phyloP scores from a whole-genome alignment of 1,284 basidiomycete genomes.

The Chalciporus sp. region DNA sequence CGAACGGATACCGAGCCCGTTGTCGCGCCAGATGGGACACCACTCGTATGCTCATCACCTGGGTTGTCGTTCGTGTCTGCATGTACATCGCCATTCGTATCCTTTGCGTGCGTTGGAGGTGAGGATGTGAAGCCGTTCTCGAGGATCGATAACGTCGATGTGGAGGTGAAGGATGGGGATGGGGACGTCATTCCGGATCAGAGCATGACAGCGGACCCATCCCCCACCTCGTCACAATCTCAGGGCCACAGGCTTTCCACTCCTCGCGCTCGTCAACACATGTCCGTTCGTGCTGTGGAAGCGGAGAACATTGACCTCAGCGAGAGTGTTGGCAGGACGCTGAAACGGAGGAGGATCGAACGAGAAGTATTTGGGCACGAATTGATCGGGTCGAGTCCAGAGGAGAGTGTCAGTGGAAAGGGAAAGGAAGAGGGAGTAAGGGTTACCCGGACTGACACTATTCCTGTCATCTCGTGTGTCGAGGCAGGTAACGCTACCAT shows the following conservation, averaged over 20 bases:
- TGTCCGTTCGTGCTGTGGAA: not conserved
- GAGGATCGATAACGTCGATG: slow-evolving; percentile 18
- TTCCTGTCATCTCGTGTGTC: not conserved
- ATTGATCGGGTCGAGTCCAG: not conserved
- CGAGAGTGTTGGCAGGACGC: not conserved
- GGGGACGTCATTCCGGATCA: not conserved
- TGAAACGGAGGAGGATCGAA: slow-evolving; percentile 22
- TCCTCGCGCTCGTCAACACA: not conserved
- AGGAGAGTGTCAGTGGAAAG: not conserved
- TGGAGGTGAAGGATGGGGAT: not conserved
- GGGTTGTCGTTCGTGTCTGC: not conserved
- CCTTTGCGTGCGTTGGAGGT: not conserved
- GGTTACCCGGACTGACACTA: not conserved
- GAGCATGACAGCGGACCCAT: not conserved
- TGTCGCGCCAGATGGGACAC: not conserved
- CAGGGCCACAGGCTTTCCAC: slow-evolving; percentile 2
- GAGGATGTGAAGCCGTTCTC: slow-evolving; percentile 14
- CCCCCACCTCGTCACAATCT: not conserved
- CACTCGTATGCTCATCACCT: not conserved
- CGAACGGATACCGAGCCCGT: slow-evolving; percentile 4
- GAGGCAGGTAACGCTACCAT: slow-evolving; percentile 3
- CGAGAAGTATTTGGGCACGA: not conserved
- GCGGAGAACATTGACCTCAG: slow-evolving; percentile 14
- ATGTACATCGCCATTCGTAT: slow-evolving; percentile 18
- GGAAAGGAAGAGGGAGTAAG: not conserved